These are phyloP conservation scores for Colletotrichum sp. DNA, from an alignment of 2,329 filamentous ascomycete species.

Conservation along the genomic window DNA sequence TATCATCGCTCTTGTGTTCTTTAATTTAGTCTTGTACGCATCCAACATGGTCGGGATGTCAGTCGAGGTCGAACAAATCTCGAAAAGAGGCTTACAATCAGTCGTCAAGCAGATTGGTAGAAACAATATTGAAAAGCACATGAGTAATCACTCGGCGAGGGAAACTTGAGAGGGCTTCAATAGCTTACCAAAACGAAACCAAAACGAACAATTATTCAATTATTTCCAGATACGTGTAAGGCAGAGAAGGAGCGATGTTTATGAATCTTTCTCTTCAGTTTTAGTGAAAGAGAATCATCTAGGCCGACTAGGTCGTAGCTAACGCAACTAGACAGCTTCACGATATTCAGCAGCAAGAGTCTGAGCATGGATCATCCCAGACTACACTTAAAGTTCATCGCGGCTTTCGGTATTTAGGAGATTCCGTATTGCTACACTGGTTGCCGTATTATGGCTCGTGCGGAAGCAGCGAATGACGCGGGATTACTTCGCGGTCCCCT, in stretches of 20 bases:
- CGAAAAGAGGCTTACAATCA: background rate
- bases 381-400: background rate
- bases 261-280: background rate
- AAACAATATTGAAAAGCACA: background rate
- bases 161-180: background rate
- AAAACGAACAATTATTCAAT: background rate
- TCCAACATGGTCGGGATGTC: background rate
- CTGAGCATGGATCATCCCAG: background rate
- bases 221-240: background rate
- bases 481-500: background rate
- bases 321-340: background rate
- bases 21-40: background rate
- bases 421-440: background rate
- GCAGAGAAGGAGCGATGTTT: background rate
- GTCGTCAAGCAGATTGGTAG: background rate
- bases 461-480: background rate
- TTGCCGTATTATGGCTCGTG: background rate
- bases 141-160: background rate
- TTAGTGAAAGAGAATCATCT: background rate
- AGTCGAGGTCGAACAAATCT: background rate
- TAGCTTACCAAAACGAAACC: background rate
- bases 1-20: background rate
- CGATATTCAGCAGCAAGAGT: background rate
- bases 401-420: background rate
- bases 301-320: background rate